Base-by-base conservation (phyloP, 2,329 filamentous ascomycete genomes). In the Stachybotrys chartarum region DNA sequence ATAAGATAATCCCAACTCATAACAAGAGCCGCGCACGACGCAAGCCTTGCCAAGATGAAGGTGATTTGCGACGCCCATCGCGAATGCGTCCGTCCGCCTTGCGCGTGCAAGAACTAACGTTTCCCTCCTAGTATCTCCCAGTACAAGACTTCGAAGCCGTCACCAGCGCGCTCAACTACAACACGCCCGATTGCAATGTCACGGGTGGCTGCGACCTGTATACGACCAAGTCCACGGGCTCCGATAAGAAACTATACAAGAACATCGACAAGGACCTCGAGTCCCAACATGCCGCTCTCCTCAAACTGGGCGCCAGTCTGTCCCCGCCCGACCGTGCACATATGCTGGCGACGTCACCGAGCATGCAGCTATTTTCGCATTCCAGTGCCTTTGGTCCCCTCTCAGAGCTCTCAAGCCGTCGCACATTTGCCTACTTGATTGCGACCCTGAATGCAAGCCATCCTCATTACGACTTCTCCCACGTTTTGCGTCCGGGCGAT, bases 171-270 rank as follows among this genome's bases (percentile, higher is more conserved):
- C 85, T 99, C 68, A 97, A 96, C 70, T 97, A 97, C 78, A 90
- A 94, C 66, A 97, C 93, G 1, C 85, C 89, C 53, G 93, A 97
- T 70, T 92, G 91, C 68, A 90, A 93, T 63, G 88, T 99, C 58
- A 87, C 91, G 31, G 94, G 94, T 64, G 90, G 90, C 61, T 97
- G 93, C 78, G 94, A 99, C 72, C 81, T 97, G 17, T 99, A 97
- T 78, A 97, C 93, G 10, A 97, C 92, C 30, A 99, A 99, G 74
- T 92, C 94, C 32, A 91, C 93, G 55, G 91, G 92, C 50, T 87
- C 87, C 60, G 94, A 99, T 71, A 97, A 97, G 82, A 97, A 97
- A 70, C 79, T 99, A 8, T 97, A 97, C 79, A 95, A 92, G 74
- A 90, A 87, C 68, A 97, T 99, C 68, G 92, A 97, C 69, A 85